phyloP scores from a whole-genome alignment of 768 basidiomycete genomes.

The Termitomyces sp. region DNA sequence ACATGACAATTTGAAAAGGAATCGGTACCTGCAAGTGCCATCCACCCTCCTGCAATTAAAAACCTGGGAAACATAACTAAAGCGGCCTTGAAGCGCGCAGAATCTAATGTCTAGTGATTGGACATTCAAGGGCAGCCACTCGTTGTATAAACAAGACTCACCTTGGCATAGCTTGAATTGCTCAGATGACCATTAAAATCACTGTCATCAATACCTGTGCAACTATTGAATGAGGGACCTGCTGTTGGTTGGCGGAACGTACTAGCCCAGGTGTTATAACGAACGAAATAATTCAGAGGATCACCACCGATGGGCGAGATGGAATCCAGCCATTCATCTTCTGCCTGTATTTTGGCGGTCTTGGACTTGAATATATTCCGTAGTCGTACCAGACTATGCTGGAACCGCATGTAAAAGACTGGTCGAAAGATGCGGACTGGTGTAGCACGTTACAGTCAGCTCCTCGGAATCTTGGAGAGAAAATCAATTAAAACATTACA shows the following conservation, averaged over 20 bases:
- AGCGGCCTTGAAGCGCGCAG: constrained; percentile 42
- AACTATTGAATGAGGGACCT: background rate
- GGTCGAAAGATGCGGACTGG: constrained; percentile 53
- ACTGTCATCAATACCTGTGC: constrained; percentile 58
- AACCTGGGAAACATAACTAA: constrained; percentile 51
- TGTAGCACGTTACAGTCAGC: background rate
- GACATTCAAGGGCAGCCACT: background rate
- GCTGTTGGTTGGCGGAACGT: constrained; percentile 21
- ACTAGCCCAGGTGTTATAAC: constrained; percentile 54
- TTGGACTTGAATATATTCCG: constrained; percentile 32
- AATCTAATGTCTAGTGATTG: constrained; percentile 33
- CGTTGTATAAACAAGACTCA: constrained; percentile 16
- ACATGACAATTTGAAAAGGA: constrained; percentile 20
- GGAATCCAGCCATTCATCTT: constrained; percentile 40
- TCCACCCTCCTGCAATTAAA: constrained; percentile 55
- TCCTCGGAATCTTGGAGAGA: background rate
- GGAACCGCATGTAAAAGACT: constrained; percentile 29
- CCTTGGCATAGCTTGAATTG: constrained; percentile 80
- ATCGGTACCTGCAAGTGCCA: constrained; percentile 49
- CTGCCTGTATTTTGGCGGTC: constrained; percentile 23
- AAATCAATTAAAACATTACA: background rate
- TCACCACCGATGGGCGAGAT: constrained; percentile 50
- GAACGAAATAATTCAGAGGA: constrained; percentile 43
- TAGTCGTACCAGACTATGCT: constrained; percentile 26
- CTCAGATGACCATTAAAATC: constrained; percentile 76